These are phyloP conservation scores for Amylocarpus encephaloides DNA, from an alignment of 2,329 filamentous ascomycete genomes.

Conservation along the genomic window DNA sequence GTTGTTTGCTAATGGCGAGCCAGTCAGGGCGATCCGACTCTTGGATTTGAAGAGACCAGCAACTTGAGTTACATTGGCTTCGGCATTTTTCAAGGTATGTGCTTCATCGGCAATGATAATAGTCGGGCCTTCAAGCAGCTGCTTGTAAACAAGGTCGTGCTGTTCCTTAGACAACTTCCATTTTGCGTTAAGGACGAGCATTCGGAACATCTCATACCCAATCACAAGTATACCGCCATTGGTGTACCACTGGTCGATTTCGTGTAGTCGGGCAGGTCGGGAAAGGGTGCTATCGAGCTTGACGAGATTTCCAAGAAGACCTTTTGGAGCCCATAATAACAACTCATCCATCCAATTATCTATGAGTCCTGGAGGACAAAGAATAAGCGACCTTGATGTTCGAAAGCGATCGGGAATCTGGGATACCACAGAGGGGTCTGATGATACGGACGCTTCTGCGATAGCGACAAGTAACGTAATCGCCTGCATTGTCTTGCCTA, in stretches of 20 bases:
- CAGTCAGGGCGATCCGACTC: constrained; percentile 76
- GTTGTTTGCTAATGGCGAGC: constrained; percentile 79
- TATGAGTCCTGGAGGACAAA: constrained; percentile 70
- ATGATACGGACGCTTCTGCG: constrained; percentile 56
- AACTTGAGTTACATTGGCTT: constrained; percentile 44
- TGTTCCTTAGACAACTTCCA: constrained; percentile 27
- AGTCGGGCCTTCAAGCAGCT: constrained; percentile 55
- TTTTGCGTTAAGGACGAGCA: constrained; percentile 34
- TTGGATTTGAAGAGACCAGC: constrained; percentile 57
- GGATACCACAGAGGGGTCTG: constrained; percentile 46
- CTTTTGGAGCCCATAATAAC: constrained; percentile 56
- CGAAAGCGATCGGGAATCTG: constrained; percentile 66
- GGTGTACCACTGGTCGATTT: constrained; percentile 53
- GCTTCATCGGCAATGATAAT: constrained; percentile 83
- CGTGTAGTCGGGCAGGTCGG: constrained; percentile 35
- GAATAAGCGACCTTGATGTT: constrained; percentile 57
- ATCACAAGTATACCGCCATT: constrained; percentile 69
- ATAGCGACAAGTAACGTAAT: constrained; percentile 77
- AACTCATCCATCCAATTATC: constrained; percentile 83
- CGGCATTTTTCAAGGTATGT: constrained; percentile 66
- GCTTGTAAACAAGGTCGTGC: constrained; percentile 36
- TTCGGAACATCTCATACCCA: constrained; percentile 65
- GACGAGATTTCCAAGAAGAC: constrained; percentile 48
- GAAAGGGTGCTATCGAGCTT: constrained; percentile 44
- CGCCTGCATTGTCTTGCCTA: constrained; percentile 90